Evolutionary conservation across 1,284 basidiomycete genomes (phyloP), one percentile per base, ranked within the genome.

Genomic region (Ceratobasidium papillatum): DNA sequence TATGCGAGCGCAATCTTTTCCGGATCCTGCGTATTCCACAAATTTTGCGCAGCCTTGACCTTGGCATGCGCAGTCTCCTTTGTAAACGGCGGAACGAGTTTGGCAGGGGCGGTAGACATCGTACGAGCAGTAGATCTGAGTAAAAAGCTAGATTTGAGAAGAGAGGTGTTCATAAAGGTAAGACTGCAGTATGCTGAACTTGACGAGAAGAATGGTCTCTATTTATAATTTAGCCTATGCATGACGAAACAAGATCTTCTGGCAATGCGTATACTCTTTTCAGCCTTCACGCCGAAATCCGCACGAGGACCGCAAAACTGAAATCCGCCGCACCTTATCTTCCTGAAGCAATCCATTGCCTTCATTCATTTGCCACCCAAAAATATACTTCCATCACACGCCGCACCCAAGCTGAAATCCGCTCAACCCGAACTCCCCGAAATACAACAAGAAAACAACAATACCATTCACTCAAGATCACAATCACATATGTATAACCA

Each of bases 1-100:
- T 90, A 90, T 0, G 87, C 88, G 3, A 83, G 81, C 1, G 83
- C 78, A 34, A 82, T 79, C 59, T 73, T 75, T 54, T 64, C 64
- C 12, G 76, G 76, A 32, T 77, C 34, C 38, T 71, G 71, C 25
- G 76, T 66, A 51, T 79, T 79, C 78, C 79, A 79, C 12, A 78
- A 43, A 61, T 78, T 65, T 78, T 78, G 78, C 1, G 78, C 79
- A 12, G 56, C 62, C 45, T 79, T 78, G 54, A 79, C 78, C 54
- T 78, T 79, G 30, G 54, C 54, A 34, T 19, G 17, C 5, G 77
- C 78, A 14, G 63, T 71, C 62, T 75, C 77, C 3, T 36, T 38
- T 1, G 68, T 76, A 76, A 78, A 78, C 5, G 77, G 74, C 2
- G 77, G 69, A 25, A 72, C 69, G 19, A 72, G 69, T 30, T 72